phyloP scores from a whole-genome alignment of 352 stramenopile species.

The Labyrinthula sp. region DNA sequence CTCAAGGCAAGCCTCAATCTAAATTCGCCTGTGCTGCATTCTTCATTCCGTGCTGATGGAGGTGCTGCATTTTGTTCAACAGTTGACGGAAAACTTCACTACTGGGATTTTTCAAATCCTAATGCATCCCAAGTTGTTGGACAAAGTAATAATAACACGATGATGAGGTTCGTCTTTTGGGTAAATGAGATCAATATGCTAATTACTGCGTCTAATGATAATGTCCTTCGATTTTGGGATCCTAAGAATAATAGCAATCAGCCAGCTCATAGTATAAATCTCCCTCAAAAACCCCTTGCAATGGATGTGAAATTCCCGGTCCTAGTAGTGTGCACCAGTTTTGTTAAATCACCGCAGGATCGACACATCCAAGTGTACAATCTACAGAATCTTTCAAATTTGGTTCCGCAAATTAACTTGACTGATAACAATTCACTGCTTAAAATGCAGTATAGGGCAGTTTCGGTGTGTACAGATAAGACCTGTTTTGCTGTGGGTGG shows the following conservation, averaged over 20 bases:
- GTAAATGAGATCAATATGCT: conserved; percentile 60
- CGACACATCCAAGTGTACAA: conserved; percentile 62
- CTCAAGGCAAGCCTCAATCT: conserved; percentile 55
- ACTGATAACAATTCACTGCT: conserved; percentile 47
- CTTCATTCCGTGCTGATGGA: conserved; percentile 68
- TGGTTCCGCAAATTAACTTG: conserved; percentile 51
- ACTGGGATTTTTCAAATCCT: conserved; percentile 65
- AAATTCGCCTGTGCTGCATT: conserved; percentile 67
- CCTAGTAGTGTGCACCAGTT: conserved; percentile 73
- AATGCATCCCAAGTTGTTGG: conserved; percentile 37
- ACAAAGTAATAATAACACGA: conserved; percentile 58
- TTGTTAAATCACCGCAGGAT: conserved; percentile 42
- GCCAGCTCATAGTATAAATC: conserved; percentile 56
- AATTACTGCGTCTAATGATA: conserved; percentile 74
- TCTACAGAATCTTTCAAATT: conserved; percentile 50
- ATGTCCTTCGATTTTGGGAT: conserved; percentile 90
- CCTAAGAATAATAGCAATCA: conserved; percentile 58
- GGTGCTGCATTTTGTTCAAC: conserved; percentile 68
- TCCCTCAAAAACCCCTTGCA: conserved; percentile 69
- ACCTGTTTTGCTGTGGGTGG: conserved; percentile 60
- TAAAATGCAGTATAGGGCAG: conserved; percentile 60
- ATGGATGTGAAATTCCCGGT: conserved; percentile 74
- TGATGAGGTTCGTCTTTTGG: conserved; percentile 59
- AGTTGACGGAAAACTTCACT: conserved; percentile 76
- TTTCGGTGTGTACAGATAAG: conserved; percentile 61